Conservation (phyloP, 495 filamentous ascomycete genomes). For the Hypomontagnella monticulosa region DNA sequence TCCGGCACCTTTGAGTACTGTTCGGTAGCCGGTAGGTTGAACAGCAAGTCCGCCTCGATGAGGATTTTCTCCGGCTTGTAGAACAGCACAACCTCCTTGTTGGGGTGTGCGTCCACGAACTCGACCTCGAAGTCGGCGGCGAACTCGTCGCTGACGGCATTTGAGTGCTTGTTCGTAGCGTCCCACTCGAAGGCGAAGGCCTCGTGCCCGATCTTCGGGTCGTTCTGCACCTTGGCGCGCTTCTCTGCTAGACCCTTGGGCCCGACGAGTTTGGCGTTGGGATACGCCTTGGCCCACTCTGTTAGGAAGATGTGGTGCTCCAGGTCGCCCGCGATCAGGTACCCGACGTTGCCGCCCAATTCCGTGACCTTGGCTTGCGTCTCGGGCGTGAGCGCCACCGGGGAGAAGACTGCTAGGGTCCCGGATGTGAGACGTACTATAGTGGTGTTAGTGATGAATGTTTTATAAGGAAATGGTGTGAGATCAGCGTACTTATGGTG, state of each 20-base stretch:
- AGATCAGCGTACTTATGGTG: conserved; percentile 71
- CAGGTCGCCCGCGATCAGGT: conserved; percentile 86
- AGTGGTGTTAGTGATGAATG: background rate
- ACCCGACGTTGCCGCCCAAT: conserved; percentile 77
- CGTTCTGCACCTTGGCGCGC: conserved; percentile 65
- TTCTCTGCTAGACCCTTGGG: conserved; percentile 90
- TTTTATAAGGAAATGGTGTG: background rate
- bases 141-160: conserved; percentile 77
- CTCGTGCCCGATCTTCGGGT: conserved; percentile 71
- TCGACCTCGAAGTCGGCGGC: conserved; percentile 87
- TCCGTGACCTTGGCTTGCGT: conserved; percentile 71
- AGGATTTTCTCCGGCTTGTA: conserved; percentile 83
- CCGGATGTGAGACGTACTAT: conserved; percentile 80
- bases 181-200: conserved; percentile 74
- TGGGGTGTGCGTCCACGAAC: conserved; percentile 80
- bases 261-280: conserved; percentile 79
- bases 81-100: conserved; percentile 86
- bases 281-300: conserved; percentile 82
- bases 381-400: conserved; percentile 80
- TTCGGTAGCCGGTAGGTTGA: conserved; percentile 88
- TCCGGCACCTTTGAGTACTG: conserved; percentile 75
- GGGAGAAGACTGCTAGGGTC: conserved; percentile 89
- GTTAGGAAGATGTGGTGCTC: conserved; percentile 94
- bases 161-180: conserved; percentile 33
- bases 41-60: conserved; percentile 91